A percentile compares a stretch with the other conserved stretches of the same genome.
These are phyloP conservation scores for Sugiyamaella japonica DNA, from an alignment of 1,139 yeast genomes.

Conservation along the genomic window DNA sequence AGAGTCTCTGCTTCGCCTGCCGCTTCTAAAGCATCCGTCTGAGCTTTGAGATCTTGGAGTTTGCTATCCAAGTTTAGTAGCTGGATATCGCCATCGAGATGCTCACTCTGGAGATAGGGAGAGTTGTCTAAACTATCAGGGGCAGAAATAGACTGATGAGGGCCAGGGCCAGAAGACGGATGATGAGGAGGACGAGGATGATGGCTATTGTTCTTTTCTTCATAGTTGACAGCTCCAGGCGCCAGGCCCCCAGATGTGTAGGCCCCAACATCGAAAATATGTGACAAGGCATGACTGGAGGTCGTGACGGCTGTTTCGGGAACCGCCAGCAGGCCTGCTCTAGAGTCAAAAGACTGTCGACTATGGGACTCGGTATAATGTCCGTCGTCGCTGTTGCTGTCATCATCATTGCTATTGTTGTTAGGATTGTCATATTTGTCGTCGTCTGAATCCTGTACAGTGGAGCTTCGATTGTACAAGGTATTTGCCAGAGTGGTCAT, in stretches of 20 bases:
- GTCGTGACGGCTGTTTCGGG: conserved; percentile 6
- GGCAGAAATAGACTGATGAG: conserved; percentile 7
- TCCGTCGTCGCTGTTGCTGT: background rate
- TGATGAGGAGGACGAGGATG: background rate
- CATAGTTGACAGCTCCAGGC: conserved; percentile 33
- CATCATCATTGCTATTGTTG: background rate
- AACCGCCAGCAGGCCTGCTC: conserved; percentile 1
- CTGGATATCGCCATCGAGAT: conserved; percentile 31
- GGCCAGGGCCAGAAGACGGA: background rate
- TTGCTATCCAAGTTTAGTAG: conserved; percentile 31
- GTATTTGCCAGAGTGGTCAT: conserved; percentile 14
- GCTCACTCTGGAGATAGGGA: conserved; percentile 15
- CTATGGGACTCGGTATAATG: background rate
- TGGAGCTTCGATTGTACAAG: conserved; percentile 9
- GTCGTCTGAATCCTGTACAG: background rate
- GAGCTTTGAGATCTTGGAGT: conserved; percentile 25
- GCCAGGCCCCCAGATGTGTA: conserved; percentile 37
- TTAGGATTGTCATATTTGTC: background rate
- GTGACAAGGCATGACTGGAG: conserved; percentile 9
- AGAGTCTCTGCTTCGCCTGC: conserved; percentile 30
- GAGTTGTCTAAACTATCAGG: conserved; percentile 15
- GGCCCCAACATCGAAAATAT: conserved; percentile 32
- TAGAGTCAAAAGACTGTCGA: conserved; percentile 10
- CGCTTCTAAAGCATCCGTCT: conserved; percentile 25
- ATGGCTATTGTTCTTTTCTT: conserved; percentile 13